Evolutionary conservation across 257 asterid species (phyloP).

Genomic region (Misopates orontium): DNA sequence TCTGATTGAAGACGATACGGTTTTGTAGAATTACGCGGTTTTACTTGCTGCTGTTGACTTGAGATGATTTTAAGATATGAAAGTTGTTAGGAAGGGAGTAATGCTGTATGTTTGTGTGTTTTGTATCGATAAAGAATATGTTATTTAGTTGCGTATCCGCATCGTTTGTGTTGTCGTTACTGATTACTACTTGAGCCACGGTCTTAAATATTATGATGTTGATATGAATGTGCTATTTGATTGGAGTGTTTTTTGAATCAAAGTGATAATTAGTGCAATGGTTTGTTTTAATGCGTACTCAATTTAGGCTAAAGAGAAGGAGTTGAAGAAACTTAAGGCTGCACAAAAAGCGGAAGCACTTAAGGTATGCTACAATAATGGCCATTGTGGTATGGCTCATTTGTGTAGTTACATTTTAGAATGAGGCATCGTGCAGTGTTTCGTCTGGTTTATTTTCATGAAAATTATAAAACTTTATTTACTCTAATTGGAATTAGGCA

Average conservation of each 20-base stretch:
- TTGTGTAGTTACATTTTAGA: not conserved
- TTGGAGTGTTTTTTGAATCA: slow-evolving; percentile 5
- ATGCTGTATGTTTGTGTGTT: not conserved
- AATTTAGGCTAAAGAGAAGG: slow-evolving; percentile 84
- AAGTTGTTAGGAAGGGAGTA: not conserved
- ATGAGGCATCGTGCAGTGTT: slow-evolving; percentile 24
- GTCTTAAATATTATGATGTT: not conserved
- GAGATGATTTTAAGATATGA: not conserved
- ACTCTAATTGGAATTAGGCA: slow-evolving; percentile 40
- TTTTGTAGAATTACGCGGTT: not conserved
- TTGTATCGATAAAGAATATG: not conserved
- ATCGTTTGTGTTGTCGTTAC: not conserved
- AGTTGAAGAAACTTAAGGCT: slow-evolving; percentile 79
- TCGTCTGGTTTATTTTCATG: not conserved
- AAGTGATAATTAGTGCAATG: not conserved
- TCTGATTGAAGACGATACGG: slow-evolving; percentile 14
- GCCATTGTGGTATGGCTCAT: not conserved
- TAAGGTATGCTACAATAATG: slow-evolving; percentile 34
- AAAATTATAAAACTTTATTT: slow-evolving; percentile 1
- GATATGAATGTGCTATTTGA: not conserved
- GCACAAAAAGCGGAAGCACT: slow-evolving; percentile 82
- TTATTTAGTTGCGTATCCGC: not conserved
- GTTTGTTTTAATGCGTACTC: slow-evolving; percentile 21
- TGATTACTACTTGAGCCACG: no score
- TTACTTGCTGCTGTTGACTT: not conserved